Evolutionary conservation across 139 green algal species (phyloP), one percentile per base, ranked within the genome.

Genomic region (Chlamydomonas sphaeroides): DNA sequence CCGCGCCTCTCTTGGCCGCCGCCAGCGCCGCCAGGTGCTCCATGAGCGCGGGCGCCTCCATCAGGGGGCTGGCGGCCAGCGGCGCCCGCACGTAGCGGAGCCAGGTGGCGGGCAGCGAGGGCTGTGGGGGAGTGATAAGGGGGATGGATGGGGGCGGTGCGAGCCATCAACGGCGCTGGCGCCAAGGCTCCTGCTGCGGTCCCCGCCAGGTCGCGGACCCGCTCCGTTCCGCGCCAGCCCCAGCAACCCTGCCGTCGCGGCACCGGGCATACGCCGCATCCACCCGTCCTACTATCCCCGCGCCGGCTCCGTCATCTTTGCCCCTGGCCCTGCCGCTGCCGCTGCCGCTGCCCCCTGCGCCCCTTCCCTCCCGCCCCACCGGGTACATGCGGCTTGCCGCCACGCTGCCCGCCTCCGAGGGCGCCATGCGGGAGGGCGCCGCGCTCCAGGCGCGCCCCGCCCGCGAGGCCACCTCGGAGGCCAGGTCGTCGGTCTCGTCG

Each of bases 1-100:
- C 74, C 15, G 74, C 74, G 21, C 20, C 59, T 41, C 41, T 38
- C 57, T 80, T 80, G 38, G 39, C 59, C 21, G 39, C 36, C 28
- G 59, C 74, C 59, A 80, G 59, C 7, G 5, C 59, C 41, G 59
- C 57, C 74, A 80, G 74, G 5, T 23, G 30, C 30, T n/a, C 32
- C 72, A 68, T 69, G n/a, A 79, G 72, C 36, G 33, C 38, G 30
- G 41, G 23, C 32, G 36, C 20, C 15, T 62, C 56, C 17, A 62
- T 53, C 11, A 53, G n/a, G 49, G 18, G 49, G 49, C 36, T 42
- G 57, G 33, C 23, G 41, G 38, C 41, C 74, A 80, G 59, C 5
- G 74, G 74, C 32, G 74, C 74, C 36, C 74, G 74, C 28, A 80
- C 18, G 74, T 69, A 80, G 39, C 74, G 74, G n/a, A 61, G 39